Conservation (phyloP, 2,329 filamentous ascomycete species). For the Fusarium clavum region DNA sequence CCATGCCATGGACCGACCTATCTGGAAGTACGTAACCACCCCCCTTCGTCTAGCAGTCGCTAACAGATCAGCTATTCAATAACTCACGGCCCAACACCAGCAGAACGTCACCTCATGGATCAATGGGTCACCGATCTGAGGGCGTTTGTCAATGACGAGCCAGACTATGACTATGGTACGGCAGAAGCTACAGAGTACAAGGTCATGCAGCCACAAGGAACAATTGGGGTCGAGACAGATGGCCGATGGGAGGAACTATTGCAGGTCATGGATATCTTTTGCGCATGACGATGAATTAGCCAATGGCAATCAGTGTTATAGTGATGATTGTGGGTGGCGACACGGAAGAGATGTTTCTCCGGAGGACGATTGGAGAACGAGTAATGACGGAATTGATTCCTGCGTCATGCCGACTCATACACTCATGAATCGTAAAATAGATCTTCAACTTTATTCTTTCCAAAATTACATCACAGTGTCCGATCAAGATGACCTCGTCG, state of each 20-base stretch:
- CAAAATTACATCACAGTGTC: background rate
- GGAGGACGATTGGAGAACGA: background rate
- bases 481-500: background rate
- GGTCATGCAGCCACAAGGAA: slow-evolving; percentile 11
- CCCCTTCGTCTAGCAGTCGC: background rate
- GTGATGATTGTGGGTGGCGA: background rate
- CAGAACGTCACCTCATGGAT: background rate
- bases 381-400: background rate
- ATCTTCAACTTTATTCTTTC: background rate
- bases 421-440: background rate
- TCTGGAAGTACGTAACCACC: slow-evolving; percentile 10
- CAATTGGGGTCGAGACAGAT: background rate
- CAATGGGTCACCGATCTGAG: background rate
- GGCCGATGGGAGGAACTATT: slow-evolving; percentile 9
- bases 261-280: slow-evolving; percentile 17
- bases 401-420: background rate
- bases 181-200: slow-evolving; percentile 1
- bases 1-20: slow-evolving; percentile 19
- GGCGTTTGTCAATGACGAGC: slow-evolving; percentile 9
- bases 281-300: background rate
- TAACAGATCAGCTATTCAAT: slow-evolving; percentile 6
- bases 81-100: background rate
- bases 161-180: background rate
- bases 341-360: background rate
- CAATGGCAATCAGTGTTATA: background rate